Conservation (phyloP, 129 eudicot genomes). For the Silybum marianum region DNA sequence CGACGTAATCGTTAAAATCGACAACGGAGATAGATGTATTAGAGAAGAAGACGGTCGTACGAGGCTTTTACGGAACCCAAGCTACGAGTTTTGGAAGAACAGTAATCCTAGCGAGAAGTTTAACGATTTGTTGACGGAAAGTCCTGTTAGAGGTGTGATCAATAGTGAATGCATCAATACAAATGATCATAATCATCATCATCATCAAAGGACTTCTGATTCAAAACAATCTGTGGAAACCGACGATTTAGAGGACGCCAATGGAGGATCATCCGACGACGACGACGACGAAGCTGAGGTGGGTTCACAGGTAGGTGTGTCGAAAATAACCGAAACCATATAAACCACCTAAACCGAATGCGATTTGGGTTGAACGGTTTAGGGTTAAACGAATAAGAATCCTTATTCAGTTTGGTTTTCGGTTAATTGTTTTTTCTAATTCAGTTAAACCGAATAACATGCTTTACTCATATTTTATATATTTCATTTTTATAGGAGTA, state of each 20-base stretch:
- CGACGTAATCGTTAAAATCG: constrained; percentile 36
- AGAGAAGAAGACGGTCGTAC: background rate
- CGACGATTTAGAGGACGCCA: constrained; percentile 22
- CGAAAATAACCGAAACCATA: too few relatives aligned
- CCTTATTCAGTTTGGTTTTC: too few relatives aligned
- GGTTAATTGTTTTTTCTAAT: too few relatives aligned
- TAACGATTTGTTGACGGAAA: constrained; percentile 12
- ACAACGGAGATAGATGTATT: constrained; percentile 1
- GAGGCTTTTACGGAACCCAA: background rate
- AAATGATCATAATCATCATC: background rate
- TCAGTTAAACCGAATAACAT: too few relatives aligned
- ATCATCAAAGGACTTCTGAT: constrained; percentile 2
- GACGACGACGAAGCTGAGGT: constrained; percentile 24
- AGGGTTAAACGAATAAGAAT: too few relatives aligned
- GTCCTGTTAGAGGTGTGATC: constrained; percentile 29
- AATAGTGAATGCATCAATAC: background rate
- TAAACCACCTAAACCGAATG: too few relatives aligned
- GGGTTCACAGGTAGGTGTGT: background rate
- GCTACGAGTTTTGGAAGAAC: background rate
- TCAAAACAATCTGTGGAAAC: constrained; percentile 36
- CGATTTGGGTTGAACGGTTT: too few relatives aligned
- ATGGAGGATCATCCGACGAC: background rate
- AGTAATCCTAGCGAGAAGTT: background rate
- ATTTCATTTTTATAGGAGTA: too few relatives aligned
- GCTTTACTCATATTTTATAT: too few relatives aligned